Evolutionary conservation across 768 basidiomycete species (phyloP), one percentile per base, ranked within the genome.

Genomic region (Leucosporidium scottii): DNA sequence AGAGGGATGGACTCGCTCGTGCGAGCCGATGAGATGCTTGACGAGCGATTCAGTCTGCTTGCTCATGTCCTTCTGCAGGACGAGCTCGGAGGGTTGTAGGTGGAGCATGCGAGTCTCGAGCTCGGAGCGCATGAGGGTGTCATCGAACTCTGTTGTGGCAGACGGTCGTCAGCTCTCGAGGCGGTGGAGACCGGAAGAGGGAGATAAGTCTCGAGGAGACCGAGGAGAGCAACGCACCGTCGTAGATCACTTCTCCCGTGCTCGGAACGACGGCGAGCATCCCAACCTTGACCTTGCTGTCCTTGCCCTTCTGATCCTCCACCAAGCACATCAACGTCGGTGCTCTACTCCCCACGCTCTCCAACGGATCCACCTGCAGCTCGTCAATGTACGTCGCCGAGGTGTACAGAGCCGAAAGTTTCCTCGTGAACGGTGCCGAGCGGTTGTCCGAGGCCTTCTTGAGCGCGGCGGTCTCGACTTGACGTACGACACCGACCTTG

Each of bases 161-260:
- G 51, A 27, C 53, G 31, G n/a, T n/a, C 23, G 48, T 18, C 23
- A 21, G n/a, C 9, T 44, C 3, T 49, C 25, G n/a, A 36, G 17
- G n/a, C 10, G 7, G 4, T 8, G 21, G 28, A 18, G 34, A 5
- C 4, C 10, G 10, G 34, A 34, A 34, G 4, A 34, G 34, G 34
- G n/a, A n/a, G n/a, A n/a, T n/a, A n/a, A n/a, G n/a, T n/a, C 34
- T 34, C 34, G 10, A 44, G 23, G 15, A 0, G 30, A 34, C 6
- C n/a, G 58, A 44, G 15, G 39, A 8, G 13, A 44, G 39, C 39
- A 44, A 17, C 39, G 8, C 13, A 39, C 90, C 85, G 74, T 99
- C 94, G 85, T 91, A 98, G 3, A 91, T 80, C 4, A 99, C 88
- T 71, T 96, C 93, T 1, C 94, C 94, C 0, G 92, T 96, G 57